These are phyloP conservation scores for Nissolia schottii DNA, from an alignment of 306 rosid genomes.

Conservation along the genomic window DNA sequence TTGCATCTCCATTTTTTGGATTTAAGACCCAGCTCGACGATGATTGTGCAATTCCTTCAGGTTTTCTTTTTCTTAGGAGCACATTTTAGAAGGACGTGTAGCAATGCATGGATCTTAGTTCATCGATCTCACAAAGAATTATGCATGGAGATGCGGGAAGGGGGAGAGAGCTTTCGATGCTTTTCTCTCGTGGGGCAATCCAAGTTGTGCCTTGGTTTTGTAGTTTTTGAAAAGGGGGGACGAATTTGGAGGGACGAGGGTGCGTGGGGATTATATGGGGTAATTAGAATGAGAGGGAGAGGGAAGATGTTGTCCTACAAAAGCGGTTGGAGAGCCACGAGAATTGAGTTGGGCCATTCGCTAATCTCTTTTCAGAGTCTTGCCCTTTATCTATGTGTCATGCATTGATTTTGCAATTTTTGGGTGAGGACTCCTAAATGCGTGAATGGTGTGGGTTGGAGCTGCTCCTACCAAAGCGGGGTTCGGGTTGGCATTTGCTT, in stretches of 20 bases:
- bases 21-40: constrained; percentile 35
- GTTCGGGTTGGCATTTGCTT: constrained; percentile 5
- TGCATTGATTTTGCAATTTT: not conserved
- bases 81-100: not conserved
- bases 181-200: not conserved
- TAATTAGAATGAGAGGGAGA: not conserved
- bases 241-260: not conserved
- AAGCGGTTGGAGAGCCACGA: constrained; percentile 36
- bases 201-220: not conserved
- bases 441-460: constrained; percentile 1
- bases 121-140: constrained; percentile 21
- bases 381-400: not conserved
- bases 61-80: not conserved
- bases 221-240: constrained; percentile 1
- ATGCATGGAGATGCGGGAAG: constrained; percentile 30
- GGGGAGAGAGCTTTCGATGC: constrained; percentile 4
- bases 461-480: not conserved
- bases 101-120: not conserved
- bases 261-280: constrained; percentile 4
- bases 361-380: not conserved
- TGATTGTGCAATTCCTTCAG: not conserved
- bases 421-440: not conserved
- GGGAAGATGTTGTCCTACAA: not conserved
- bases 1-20: constrained; percentile 52
- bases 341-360: constrained; percentile 37